Evolutionary conservation across 306 rosid species (phyloP).

Genomic region (Acacia acuminata): DNA sequence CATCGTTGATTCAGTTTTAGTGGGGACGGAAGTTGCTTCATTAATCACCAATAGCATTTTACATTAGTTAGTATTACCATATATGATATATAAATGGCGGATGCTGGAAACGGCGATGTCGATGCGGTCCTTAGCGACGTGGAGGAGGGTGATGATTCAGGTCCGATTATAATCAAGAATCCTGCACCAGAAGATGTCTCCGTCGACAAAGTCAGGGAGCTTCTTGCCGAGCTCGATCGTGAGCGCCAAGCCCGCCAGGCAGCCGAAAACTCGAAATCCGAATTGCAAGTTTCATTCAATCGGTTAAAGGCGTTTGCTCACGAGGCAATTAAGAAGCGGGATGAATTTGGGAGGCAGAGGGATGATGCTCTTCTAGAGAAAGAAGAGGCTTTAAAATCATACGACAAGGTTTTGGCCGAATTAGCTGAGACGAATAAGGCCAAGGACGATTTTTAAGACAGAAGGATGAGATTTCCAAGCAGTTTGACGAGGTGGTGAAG

Average conservation of each 20-base stretch:
- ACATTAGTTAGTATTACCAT: background rate
- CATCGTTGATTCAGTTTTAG: slow-evolving; percentile 2
- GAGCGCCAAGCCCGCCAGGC: slow-evolving; percentile 77
- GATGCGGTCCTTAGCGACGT: slow-evolving; percentile 96
- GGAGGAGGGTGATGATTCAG: slow-evolving; percentile 77
- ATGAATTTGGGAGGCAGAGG: slow-evolving; percentile 67
- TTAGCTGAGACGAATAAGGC: slow-evolving; percentile 47
- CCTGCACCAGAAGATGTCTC: slow-evolving; percentile 64
- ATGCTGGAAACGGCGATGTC: slow-evolving; percentile 58
- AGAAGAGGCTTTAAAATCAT: slow-evolving; percentile 52
- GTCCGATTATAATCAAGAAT: slow-evolving; percentile 37
- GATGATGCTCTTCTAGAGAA: slow-evolving; percentile 84
- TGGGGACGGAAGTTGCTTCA: slow-evolving; percentile 21
- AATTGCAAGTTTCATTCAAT: slow-evolving; percentile 64
- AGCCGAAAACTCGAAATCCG: slow-evolving; percentile 73
- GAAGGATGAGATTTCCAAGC: slow-evolving; percentile 57
- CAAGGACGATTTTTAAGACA: slow-evolving; percentile 52
- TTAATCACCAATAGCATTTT: slow-evolving; percentile 30
- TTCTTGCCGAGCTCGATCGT: slow-evolving; percentile 79
- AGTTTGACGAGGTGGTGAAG: slow-evolving; percentile 62
- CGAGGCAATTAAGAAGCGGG: slow-evolving; percentile 87
- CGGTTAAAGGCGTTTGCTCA: slow-evolving; percentile 79
- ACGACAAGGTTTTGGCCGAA: slow-evolving; percentile 52
- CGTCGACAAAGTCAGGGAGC: slow-evolving; percentile 60
- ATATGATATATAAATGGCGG: slow-evolving; percentile 57